Conservation (phyloP, 179 eudicot species). For the Beta lomatogona region DNA sequence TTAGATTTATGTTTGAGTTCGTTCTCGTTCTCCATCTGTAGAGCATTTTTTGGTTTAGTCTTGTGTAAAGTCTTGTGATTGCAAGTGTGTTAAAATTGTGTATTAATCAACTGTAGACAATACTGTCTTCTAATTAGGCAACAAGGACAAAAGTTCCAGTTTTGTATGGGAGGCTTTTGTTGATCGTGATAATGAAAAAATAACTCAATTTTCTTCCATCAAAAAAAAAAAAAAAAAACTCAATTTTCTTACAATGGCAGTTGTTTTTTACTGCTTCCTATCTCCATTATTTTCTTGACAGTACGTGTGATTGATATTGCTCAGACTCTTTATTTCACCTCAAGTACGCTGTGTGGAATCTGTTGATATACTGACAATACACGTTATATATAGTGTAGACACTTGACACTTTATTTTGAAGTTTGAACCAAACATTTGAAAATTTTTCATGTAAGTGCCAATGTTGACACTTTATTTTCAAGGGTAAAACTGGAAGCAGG, state of each 20-base stretch:
- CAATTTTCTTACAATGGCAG: background rate
- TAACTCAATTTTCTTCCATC: background rate
- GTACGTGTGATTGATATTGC: background rate
- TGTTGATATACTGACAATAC: background rate
- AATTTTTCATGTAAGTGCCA: background rate
- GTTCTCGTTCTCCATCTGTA: slow-evolving; percentile 19
- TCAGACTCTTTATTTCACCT: background rate
- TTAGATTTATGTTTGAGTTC: slow-evolving; percentile 24
- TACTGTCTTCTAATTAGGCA: slow-evolving; percentile 15
- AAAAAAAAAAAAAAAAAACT: too few relatives aligned
- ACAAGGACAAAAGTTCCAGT: background rate
- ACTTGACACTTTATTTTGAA: background rate
- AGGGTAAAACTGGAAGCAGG: too few relatives aligned
- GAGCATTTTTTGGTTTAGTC: slow-evolving; percentile 26
- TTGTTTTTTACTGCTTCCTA: background rate
- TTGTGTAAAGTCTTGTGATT: slow-evolving; percentile 33
- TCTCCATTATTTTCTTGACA: background rate
- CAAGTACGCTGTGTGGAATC: background rate
- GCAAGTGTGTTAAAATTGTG: slow-evolving; percentile 24
- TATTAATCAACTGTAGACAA: slow-evolving; percentile 18
- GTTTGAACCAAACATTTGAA: background rate
- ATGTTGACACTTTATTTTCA: background rate
- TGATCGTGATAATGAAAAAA: slow-evolving; percentile 8
- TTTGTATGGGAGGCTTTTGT: slow-evolving; percentile 24
- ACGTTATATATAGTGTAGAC: background rate